Evolutionary conservation across 192 early-diverging fungal species (phyloP).

Genomic region (Entophlyctis luteolus): DNA sequence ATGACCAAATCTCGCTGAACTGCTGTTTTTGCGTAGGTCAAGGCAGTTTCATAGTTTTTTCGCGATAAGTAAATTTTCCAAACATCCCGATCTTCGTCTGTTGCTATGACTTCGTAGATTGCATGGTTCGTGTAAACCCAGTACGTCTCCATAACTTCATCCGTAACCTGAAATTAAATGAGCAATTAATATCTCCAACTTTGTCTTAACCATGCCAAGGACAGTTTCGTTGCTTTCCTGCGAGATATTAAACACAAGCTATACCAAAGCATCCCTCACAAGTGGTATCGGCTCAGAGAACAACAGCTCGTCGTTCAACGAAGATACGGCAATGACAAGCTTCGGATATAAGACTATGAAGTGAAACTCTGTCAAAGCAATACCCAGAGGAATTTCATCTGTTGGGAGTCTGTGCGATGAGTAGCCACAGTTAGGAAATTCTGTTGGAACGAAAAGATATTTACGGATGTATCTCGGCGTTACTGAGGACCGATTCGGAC

Average conservation of each 20-base stretch:
- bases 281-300: constrained; percentile 77
- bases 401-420: constrained; percentile 17
- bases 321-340: constrained; percentile 71
- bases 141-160: constrained; percentile 75
- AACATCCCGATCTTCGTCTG: constrained; percentile 88
- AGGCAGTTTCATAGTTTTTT: constrained; percentile 77
- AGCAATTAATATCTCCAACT: not conserved
- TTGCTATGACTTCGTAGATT: constrained; percentile 86
- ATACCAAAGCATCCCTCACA: constrained; percentile 24
- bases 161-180: constrained; percentile 44
- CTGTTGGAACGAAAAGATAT: constrained; percentile 5
- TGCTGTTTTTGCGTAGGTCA: constrained; percentile 71
- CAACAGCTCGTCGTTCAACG: constrained; percentile 75
- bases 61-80: constrained; percentile 86
- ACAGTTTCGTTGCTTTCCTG: constrained; percentile 9
- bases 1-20: constrained; percentile 73
- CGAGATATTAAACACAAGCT: not conserved
- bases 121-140: constrained; percentile 86
- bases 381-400: constrained; percentile 62
- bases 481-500: constrained; percentile 75
- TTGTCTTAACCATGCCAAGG: not conserved
- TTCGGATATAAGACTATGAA: constrained; percentile 79
- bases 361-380: constrained; percentile 87
- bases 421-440: constrained; percentile 6
- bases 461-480: constrained; percentile 78